Evolutionary conservation across 306 rosid species (phyloP).

Genomic region (Abrus pulchellus): DNA sequence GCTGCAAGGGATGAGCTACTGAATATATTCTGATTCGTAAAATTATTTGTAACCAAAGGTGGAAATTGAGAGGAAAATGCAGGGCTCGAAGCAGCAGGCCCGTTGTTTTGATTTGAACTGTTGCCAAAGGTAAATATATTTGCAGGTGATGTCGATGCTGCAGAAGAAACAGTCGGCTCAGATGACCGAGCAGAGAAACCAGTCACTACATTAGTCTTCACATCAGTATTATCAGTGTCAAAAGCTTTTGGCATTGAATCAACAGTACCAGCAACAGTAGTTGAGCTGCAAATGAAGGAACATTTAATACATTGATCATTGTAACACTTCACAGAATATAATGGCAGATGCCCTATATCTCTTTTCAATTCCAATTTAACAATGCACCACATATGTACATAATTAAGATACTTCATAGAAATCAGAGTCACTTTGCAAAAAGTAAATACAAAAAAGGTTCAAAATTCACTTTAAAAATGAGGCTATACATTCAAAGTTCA

Average conservation of each 20-base stretch:
- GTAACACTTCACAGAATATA: slow-evolving; percentile 31
- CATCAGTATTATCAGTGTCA: slow-evolving; percentile 58
- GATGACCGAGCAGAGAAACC: slow-evolving; percentile 54
- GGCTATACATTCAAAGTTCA: slow-evolving; percentile 2
- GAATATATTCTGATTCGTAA: slow-evolving; percentile 57
- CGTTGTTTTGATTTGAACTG: slow-evolving; percentile 58
- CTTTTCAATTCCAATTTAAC: background rate
- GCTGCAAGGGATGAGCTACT: slow-evolving; percentile 50
- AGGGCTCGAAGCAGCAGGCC: slow-evolving; percentile 56
- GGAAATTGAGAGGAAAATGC: slow-evolving; percentile 46
- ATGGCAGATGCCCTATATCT: slow-evolving; percentile 14
- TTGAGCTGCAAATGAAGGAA: slow-evolving; percentile 62
- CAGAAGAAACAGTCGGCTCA: slow-evolving; percentile 54
- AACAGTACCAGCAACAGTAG: slow-evolving; percentile 45
- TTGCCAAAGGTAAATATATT: slow-evolving; percentile 50
- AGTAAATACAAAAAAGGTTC: background rate
- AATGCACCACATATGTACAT: background rate
- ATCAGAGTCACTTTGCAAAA: slow-evolving; percentile 23
- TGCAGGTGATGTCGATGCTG: slow-evolving; percentile 55
- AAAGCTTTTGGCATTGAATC: slow-evolving; percentile 49
- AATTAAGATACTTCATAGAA: background rate
- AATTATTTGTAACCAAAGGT: slow-evolving; percentile 46
- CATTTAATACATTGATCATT: slow-evolving; percentile 13
- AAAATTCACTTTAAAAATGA: background rate
- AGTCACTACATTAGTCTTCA: slow-evolving; percentile 48